Evolutionary conservation across 176 grass and related monocot species (phyloP).

Genomic region (Carex parvula): DNA sequence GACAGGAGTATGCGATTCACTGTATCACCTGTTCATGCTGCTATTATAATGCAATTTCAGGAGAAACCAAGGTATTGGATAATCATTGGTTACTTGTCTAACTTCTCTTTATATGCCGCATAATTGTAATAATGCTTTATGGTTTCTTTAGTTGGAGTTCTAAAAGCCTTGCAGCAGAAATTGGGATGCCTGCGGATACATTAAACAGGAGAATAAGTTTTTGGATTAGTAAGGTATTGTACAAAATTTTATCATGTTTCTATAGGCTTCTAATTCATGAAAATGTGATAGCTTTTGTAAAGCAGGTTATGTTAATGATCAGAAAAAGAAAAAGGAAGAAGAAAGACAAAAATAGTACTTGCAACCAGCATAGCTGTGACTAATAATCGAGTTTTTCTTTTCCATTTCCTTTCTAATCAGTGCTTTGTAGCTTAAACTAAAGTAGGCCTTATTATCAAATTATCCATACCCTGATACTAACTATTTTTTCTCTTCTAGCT

Average conservation of each 20-base stretch:
- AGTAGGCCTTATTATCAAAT: neutral
- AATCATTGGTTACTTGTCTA: conserved; percentile 17
- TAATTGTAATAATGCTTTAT: conserved; percentile 19
- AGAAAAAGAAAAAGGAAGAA: neutral
- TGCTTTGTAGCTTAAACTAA: neutral
- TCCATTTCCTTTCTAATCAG: neutral
- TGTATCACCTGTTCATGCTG: conserved; percentile 91
- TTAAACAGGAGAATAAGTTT: conserved; percentile 89
- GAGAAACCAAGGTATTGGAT: conserved; percentile 64
- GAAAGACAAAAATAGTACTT: neutral
- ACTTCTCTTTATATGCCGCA: neutral
- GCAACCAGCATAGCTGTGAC: neutral
- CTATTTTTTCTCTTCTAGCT: neutral
- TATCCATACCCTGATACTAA: neutral
- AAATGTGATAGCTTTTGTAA: neutral
- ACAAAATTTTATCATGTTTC: neutral
- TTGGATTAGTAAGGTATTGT: conserved; percentile 89
- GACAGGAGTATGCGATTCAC: conserved; percentile 82
- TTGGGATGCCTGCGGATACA: conserved; percentile 74
- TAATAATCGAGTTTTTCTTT: neutral
- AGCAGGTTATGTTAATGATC: neutral
- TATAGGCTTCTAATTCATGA: neutral
- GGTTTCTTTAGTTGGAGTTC: conserved; percentile 73
- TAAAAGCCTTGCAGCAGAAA: conserved; percentile 71
- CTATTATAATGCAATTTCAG: conserved; percentile 92